Conservation (phyloP, 768 basidiomycete genomes). For the Trametes elegans region DNA sequence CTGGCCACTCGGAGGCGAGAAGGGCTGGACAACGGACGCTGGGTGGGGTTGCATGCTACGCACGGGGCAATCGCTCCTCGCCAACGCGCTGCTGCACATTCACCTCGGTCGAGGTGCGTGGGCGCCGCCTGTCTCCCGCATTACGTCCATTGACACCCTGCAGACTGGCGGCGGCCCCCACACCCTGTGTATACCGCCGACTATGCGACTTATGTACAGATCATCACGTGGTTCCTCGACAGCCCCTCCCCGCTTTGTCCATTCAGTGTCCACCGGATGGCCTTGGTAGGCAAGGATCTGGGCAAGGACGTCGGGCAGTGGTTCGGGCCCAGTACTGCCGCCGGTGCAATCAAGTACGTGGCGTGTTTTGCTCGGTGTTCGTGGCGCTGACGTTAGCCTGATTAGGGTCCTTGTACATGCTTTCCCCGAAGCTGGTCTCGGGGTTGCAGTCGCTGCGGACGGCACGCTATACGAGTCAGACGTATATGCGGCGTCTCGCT, state of each 20-base stretch:
- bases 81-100: slow-evolving; percentile 71
- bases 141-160: background rate
- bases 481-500: slow-evolving; percentile 73
- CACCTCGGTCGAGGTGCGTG: slow-evolving; percentile 72
- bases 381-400: background rate
- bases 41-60: slow-evolving; percentile 94
- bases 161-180: slow-evolving; percentile 85
- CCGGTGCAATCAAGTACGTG: slow-evolving; percentile 85
- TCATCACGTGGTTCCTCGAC: slow-evolving; percentile 95
- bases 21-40: slow-evolving; percentile 80
- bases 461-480: slow-evolving; percentile 79
- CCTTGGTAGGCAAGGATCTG: slow-evolving; percentile 88
- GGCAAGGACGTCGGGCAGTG: slow-evolving; percentile 96
- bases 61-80: slow-evolving; percentile 82
- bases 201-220: slow-evolving; percentile 87
- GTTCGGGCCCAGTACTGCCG: slow-evolving; percentile 98
- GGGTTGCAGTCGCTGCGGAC: slow-evolving; percentile 82
- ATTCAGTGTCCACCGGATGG: slow-evolving; percentile 96
- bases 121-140: background rate
- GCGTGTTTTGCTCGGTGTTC: slow-evolving; percentile 6
- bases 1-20: slow-evolving; percentile 63
- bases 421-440: slow-evolving; percentile 78
- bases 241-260: slow-evolving; percentile 80
- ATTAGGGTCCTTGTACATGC: slow-evolving; percentile 69
- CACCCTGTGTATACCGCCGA: slow-evolving; percentile 54